A percentile compares a stretch with the other conserved stretches of the same genome.
Evolutionary conservation across 1,284 basidiomycete genomes (phyloP).

Genomic region (Mycocalia duriaeana): DNA sequence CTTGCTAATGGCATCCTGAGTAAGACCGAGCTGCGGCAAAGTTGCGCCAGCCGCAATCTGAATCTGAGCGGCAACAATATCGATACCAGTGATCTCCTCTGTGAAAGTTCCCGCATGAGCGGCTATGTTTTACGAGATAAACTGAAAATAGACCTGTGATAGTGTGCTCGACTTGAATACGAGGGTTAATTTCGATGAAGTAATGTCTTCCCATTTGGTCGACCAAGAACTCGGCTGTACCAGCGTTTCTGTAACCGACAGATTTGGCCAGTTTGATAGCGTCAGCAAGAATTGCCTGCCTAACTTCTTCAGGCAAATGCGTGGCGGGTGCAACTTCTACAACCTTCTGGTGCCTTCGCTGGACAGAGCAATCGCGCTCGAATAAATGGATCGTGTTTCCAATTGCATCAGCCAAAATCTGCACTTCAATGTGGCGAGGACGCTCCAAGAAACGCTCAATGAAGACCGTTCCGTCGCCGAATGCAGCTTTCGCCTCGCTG

Average conservation of each 20-base stretch:
- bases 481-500: conserved; percentile 92
- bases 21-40: conserved; percentile 90
- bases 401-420: conserved; percentile 84
- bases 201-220: conserved; percentile 95
- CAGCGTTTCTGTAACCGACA: conserved; percentile 93
- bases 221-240: conserved; percentile 95
- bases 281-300: conserved; percentile 83
- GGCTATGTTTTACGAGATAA: neutral
- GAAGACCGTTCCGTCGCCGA: conserved; percentile 97
- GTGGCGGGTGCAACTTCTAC: conserved; percentile 98
- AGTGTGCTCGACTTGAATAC: conserved; percentile 98
- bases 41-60: conserved; percentile 98
- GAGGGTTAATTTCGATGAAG: conserved; percentile 98
- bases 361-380: conserved; percentile 98
- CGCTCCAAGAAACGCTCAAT: conserved; percentile 97
- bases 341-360: conserved; percentile 96
- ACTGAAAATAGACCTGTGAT: conserved; percentile 68
- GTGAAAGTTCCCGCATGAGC: conserved; percentile 7
- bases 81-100: conserved; percentile 99
- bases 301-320: conserved; percentile 87
- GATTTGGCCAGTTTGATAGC: conserved; percentile 94
- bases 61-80: conserved; percentile 97
- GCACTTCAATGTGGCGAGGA: conserved; percentile 96
- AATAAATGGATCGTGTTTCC: conserved; percentile 97
- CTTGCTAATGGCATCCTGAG: conserved; percentile 95